Evolutionary conservation across 1,284 basidiomycete genomes (phyloP).

Genomic region (Pseudomicrostroma phylloplanum): DNA sequence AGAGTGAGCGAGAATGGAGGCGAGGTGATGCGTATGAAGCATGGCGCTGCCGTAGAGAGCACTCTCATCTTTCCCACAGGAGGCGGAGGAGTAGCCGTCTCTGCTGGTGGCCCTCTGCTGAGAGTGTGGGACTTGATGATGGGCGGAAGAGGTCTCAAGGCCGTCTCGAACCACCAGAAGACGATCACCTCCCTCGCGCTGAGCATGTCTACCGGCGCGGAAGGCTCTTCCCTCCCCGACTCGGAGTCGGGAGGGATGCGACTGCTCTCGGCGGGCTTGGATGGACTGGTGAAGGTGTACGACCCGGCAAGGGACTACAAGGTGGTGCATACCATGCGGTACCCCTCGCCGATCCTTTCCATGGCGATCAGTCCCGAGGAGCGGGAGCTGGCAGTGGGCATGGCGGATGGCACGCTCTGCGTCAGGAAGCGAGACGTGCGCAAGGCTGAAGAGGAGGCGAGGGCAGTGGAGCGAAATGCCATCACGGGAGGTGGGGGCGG

Average conservation of each 20-base stretch:
- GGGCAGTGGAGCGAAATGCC: constrained; percentile 55
- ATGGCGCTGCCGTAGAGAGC: constrained; percentile 73
- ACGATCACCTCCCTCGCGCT: constrained; percentile 73
- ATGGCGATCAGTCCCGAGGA: constrained; percentile 94
- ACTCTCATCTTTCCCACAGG: constrained; percentile 81
- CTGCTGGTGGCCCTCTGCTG: constrained; percentile 84
- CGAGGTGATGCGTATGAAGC: constrained; percentile 46
- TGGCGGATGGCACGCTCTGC: constrained; percentile 86
- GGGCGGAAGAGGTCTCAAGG: constrained; percentile 61
- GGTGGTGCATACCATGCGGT: constrained; percentile 97
- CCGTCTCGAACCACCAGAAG: constrained; percentile 80
- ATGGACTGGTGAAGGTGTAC: constrained; percentile 98
- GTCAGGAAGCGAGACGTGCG: constrained; percentile 62
- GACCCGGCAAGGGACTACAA: constrained; percentile 67
- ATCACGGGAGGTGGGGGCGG: constrained; percentile 58
- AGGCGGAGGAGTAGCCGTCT: constrained; percentile 71
- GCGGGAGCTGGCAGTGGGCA: constrained; percentile 88
- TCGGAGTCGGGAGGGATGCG: constrained; percentile 59
- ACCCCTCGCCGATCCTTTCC: constrained; percentile 84
- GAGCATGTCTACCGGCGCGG: constrained; percentile 37
- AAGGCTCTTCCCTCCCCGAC: constrained; percentile 18
- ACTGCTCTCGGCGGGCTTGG: constrained; percentile 80
- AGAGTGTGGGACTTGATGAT: constrained; percentile 93
- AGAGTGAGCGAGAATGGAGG: constrained; percentile 53
- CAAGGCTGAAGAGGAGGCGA: constrained; percentile 58